phyloP scores from a whole-genome alignment of 345 rosid genomes.

The Aegle marmelos region DNA sequence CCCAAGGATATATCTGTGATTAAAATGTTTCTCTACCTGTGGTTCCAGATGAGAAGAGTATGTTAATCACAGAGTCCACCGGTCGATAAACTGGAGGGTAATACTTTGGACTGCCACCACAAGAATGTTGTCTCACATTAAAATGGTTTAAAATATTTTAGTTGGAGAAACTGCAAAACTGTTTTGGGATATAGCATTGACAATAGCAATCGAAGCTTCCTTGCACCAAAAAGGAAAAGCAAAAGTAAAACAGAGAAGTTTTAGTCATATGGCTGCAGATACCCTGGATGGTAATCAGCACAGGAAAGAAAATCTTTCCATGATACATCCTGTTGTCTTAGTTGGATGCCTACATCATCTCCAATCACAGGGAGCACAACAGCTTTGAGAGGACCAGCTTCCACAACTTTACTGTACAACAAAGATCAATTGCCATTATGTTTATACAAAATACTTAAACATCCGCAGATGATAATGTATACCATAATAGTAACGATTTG shows the following conservation, averaged over 20 bases:
- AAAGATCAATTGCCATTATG: neutral
- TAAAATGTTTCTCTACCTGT: conserved; percentile 47
- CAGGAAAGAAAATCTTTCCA: conserved; percentile 71
- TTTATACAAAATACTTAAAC: neutral
- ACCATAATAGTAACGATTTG: neutral
- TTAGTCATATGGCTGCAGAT: conserved; percentile 15
- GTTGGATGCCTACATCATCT: conserved; percentile 34
- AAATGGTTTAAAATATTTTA: neutral
- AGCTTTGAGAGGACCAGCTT: conserved; percentile 64
- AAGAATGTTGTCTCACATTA: neutral
- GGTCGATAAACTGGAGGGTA: conserved; percentile 55
- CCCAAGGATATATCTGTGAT: neutral
- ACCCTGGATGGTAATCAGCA: conserved; percentile 44
- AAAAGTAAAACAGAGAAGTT: neutral
- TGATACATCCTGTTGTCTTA: conserved; percentile 65
- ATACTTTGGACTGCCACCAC: conserved; percentile 38
- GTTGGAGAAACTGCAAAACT: neutral
- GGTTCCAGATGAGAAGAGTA: conserved; percentile 93
- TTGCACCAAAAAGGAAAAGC: too few relatives aligned
- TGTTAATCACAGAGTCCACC: conserved; percentile 56
- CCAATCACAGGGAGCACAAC: conserved; percentile 74
- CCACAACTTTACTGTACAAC: conserved; percentile 35
- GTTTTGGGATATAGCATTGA: neutral
- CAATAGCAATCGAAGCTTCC: too few relatives aligned
- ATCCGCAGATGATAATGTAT: neutral